Percentiles rank a stretch among this genome's conserved stretches.
phyloP scores from a whole-genome alignment of 1,139 yeast species.

The Protomyces inundatus region DNA sequence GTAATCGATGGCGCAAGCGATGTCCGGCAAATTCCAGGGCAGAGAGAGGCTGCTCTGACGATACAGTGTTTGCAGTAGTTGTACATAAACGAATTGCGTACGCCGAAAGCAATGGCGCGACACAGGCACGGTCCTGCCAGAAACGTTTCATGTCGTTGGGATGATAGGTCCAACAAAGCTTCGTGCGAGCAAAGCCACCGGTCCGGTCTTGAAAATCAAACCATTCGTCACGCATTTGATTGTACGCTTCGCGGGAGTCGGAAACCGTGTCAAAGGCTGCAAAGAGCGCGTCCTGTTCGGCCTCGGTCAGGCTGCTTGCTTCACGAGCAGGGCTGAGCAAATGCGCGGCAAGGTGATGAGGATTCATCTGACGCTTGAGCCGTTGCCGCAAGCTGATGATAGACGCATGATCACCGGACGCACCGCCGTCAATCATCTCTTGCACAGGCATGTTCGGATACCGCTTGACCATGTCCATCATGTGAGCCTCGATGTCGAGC shows the following conservation, averaged over 20 bases:
- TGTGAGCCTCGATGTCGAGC: background rate
- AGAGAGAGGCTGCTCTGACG: background rate
- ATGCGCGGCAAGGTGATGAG: background rate
- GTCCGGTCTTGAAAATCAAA: background rate
- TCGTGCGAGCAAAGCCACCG: background rate
- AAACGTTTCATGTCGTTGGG: background rate
- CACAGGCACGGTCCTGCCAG: background rate
- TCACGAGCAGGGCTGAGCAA: background rate
- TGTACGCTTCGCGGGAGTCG: background rate
- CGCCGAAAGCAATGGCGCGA: background rate
- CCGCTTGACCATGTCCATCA: too few relatives aligned
- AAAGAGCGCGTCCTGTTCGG: background rate
- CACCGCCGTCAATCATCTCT: background rate
- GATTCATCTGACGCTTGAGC: background rate
- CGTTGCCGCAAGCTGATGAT: background rate
- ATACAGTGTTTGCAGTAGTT: background rate
- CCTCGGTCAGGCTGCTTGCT: background rate
- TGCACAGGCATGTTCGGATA: background rate
- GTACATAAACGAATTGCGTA: background rate
- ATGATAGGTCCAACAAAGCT: background rate
- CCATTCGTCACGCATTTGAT: background rate
- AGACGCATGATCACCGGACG: background rate
- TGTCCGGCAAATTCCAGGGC: background rate
- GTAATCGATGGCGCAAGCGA: background rate
- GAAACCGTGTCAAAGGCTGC: background rate